A percentile compares a stretch with the other conserved stretches of the same genome.
phyloP scores from a whole-genome alignment of 805 yeast genomes.

The Sugiyamaella boreocaroliniensis region DNA sequence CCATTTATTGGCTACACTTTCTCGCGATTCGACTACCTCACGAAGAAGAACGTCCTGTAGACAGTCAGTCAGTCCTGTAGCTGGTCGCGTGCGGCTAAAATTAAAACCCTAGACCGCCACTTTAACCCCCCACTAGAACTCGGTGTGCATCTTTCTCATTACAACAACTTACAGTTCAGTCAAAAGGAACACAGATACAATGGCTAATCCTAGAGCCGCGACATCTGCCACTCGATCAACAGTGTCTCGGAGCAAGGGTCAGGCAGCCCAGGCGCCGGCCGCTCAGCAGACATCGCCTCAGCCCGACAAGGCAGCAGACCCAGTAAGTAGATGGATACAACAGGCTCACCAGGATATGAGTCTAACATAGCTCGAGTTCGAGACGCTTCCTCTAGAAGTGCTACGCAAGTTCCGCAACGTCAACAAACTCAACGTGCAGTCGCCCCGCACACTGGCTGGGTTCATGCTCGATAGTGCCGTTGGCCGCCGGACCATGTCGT shows the following conservation, averaged over 20 bases:
- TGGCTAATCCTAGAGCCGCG: slow-evolving; percentile 1
- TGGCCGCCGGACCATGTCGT: slow-evolving; percentile 60
- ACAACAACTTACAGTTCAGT: neutral
- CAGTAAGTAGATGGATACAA: slow-evolving; percentile 1
- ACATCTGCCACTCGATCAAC: neutral
- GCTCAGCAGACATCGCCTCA: slow-evolving; percentile 6
- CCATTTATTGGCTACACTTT: slow-evolving; percentile 98
- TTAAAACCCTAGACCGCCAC: neutral
- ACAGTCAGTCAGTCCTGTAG: no score
- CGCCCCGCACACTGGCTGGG: slow-evolving; percentile 61
- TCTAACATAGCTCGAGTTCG: slow-evolving; percentile 49
- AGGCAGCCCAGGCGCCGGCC: neutral
- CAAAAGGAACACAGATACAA: neutral
- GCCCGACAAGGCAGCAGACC: slow-evolving; percentile 4
- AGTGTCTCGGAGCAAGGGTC: neutral
- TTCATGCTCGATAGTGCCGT: slow-evolving; percentile 61
- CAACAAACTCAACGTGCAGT: slow-evolving; percentile 48
- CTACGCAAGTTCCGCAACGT: slow-evolving; percentile 62
- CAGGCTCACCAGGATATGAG: neutral
- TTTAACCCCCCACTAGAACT: neutral
- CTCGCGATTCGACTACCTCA: slow-evolving; percentile 87
- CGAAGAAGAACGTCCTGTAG: slow-evolving; percentile 38
- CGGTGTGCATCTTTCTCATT: no score
- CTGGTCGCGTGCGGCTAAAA: no score
- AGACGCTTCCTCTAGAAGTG: slow-evolving; percentile 51